These are phyloP conservation scores for Phytophthora cactorum DNA, from an alignment of 352 stramenopile species.

Conservation along the genomic window DNA sequence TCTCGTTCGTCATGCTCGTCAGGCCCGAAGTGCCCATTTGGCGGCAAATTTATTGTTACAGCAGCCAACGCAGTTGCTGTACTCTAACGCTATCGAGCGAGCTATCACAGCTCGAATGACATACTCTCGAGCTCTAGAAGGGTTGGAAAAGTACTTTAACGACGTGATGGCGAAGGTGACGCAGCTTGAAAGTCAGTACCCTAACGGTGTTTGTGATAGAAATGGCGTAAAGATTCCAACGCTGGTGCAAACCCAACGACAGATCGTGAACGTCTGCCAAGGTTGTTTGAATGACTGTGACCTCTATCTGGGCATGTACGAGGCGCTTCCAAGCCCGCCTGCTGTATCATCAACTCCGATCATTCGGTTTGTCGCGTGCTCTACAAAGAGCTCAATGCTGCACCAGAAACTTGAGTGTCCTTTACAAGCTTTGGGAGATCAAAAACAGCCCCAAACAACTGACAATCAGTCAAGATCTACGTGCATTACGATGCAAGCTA, in stretches of 20 bases:
- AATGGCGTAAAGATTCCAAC: constrained; percentile 47
- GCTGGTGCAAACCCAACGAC: constrained; percentile 65
- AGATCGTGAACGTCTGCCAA: constrained; percentile 60
- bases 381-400: constrained; percentile 58
- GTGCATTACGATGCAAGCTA: constrained; percentile 44
- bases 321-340: constrained; percentile 52
- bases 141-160: constrained; percentile 51
- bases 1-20: constrained; percentile 44
- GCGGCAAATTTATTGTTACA: constrained; percentile 37
- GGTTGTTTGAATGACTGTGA: constrained; percentile 72
- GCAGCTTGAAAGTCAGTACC: constrained; percentile 25
- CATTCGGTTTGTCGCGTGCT: constrained; percentile 58
- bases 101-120: constrained; percentile 63
- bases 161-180: constrained; percentile 33
- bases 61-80: constrained; percentile 33
- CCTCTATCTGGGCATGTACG: constrained; percentile 72
- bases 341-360: constrained; percentile 32
- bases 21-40: constrained; percentile 59
- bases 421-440: not conserved
- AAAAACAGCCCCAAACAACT: not conserved
- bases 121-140: constrained; percentile 43
- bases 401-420: constrained; percentile 35
- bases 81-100: constrained; percentile 58
- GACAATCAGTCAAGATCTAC: constrained; percentile 16
- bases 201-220: constrained; percentile 1